Evolutionary conservation across 177 flowering plant genomes (phyloP).

Genomic region (Vitis hybrid): DNA sequence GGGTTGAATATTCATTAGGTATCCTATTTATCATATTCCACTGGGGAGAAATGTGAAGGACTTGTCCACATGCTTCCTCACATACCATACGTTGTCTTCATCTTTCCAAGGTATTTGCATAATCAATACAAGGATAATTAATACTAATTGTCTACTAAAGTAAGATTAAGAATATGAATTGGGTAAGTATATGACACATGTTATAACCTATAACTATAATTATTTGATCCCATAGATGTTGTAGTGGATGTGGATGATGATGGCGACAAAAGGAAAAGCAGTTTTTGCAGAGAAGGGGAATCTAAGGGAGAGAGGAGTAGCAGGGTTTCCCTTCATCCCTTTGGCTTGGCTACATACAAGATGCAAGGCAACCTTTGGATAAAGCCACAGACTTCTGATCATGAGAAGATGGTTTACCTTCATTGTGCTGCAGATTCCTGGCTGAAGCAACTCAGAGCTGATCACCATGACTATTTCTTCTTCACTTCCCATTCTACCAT

Average conservation of each 20-base stretch:
- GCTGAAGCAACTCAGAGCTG: constrained; percentile 51
- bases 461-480: constrained; percentile 50
- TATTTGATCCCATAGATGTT: constrained; percentile 14
- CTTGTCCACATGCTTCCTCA: constrained; percentile 51
- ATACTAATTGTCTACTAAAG: too few species aligned
- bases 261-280: not conserved
- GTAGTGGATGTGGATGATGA: constrained; percentile 5
- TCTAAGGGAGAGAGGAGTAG: constrained; percentile 3
- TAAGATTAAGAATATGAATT: too few species aligned
- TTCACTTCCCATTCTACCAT: constrained; percentile 23
- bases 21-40: constrained; percentile 64
- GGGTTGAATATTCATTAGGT: constrained; percentile 25
- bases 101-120: constrained; percentile 42
- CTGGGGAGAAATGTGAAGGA: constrained; percentile 31
- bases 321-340: constrained; percentile 33
- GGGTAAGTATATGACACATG: too few species aligned
- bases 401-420: constrained; percentile 24
- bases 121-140: too few species aligned
- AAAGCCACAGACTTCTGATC: constrained; percentile 27
- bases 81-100: constrained; percentile 54
- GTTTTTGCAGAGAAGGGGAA: not conserved
- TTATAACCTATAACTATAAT: too few species aligned
- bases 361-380: constrained; percentile 47
- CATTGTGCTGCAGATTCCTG: constrained; percentile 49
- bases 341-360: constrained; percentile 46